Evolutionary conservation across 2,329 filamentous ascomycete species (phyloP), one percentile per base, ranked within the genome.

Genomic region (Hymenoscyphus albidus): DNA sequence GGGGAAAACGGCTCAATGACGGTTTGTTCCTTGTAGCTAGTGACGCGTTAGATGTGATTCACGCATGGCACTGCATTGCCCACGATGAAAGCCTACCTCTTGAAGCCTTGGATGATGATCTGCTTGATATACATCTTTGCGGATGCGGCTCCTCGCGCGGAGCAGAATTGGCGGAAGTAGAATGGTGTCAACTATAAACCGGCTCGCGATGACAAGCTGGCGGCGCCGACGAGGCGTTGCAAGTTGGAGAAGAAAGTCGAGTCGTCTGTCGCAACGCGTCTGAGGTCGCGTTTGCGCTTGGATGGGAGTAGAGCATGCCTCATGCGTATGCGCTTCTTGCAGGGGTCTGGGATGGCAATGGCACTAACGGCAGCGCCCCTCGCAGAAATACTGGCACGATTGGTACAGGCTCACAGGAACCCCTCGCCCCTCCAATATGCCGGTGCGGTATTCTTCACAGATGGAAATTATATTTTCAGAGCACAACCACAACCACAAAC

Each of bases 31-130:
- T 99, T 99, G 87, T 99, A 99, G 85, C 93, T 97, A 73, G 63
- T 63, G 31, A 7, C 38, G 27, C 54, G 44, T 69, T 64, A 72
- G 69, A n/a, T 39, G 51, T 58, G 16, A 38, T 56, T n/a, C 13
- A 18, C 4, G 12, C 9, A 1, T 39, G 18, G 54, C 1, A 31
- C 12, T 18, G 57, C 6, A 75, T 79, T 71, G 78, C 18, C 48
- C 12, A 14, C 5, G 48, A 54, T 18, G 58, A 31, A 35, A 40
- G 10, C 39, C 16, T 39, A 96, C 93, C 93, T 97, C 81, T 99
- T 99, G 82, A 99, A 99, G 87, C 95, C 95, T 79, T 99, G 95
- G 77, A 99, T 98, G 78, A 97, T 98, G 78, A 98, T 97, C 82
- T 99, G 95, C 80, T 99, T 99, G 85, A 99, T 97, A 82, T 96